Base-by-base conservation (phyloP, 1,284 basidiomycete genomes). In the Ceratobasidium sp. region DNA sequence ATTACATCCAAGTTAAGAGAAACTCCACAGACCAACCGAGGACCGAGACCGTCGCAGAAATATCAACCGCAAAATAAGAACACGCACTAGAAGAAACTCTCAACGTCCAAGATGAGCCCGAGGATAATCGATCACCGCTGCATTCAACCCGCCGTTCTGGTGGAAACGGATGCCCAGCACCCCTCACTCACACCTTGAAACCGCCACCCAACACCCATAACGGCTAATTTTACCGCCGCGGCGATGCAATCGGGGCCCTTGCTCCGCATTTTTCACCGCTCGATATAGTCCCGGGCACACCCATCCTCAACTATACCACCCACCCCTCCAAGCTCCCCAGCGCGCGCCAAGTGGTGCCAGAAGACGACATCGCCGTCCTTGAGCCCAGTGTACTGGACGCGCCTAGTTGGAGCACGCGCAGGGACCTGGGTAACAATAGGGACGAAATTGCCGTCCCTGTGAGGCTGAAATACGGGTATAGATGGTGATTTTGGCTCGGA, bases 101-200 rank as follows among this genome's bases (percentile, higher is more conserved):
- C 47, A 43, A 49, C 28, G 44, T 58, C 30, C 67, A 54, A 41
- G 67, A 70, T 59, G 67, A 50, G 61, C 41, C 47, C 41, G 59
- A 44, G 63, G 55, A 70, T 70, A 59, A 70, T 59, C 55, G 54
- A 70, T 70, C 58, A 35, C 47, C 50, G 64, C 38, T 49, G 30
- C n/a, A 32, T 47, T 64, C 21, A 49, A 69, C n/a, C 58, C 58
- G 30, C 30, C 46, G 32, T 58, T 70, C 49, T 49, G 58, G 55
- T 44, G n/a, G 67, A 70, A 55, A 54, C 67, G 41, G 67, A 70
- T 70, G 67, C 55, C 43, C 67, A 59, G 67, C 67, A 70, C 67
- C 67, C 55, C 67, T 46, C 55, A 59, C 67, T 57, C 44, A 59
- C 67, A 70, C 44, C 67, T 70, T 44, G 55, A 58, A 41, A 30